Conservation (phyloP, 1,284 basidiomycete genomes). For the Trichosporon sp. region DNA sequence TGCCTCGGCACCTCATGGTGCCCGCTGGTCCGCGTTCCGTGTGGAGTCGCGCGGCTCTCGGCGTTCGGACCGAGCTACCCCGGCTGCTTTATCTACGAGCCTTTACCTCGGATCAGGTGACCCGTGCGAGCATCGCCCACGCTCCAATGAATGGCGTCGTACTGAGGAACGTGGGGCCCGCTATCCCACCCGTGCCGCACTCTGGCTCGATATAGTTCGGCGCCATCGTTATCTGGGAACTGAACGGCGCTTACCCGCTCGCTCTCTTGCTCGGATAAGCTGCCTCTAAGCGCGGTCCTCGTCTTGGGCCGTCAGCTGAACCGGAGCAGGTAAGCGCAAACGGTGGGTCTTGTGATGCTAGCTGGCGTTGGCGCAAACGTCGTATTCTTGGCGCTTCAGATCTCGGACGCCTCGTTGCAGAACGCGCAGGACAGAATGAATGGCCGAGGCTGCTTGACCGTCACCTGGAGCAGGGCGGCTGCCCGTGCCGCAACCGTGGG, state of each 20-base stretch:
- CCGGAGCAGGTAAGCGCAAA: background rate
- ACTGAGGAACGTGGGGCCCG: background rate
- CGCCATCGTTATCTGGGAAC: background rate
- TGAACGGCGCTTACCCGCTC: background rate
- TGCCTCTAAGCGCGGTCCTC: background rate
- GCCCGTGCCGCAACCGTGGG: background rate
- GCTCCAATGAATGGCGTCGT: background rate
- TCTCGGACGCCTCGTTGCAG: too few species aligned
- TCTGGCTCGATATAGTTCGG: background rate
- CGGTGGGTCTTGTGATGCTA: background rate
- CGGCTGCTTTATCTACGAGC: background rate
- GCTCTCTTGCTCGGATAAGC: background rate
- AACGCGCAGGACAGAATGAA: too few species aligned
- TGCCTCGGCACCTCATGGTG: background rate
- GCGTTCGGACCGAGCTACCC: background rate
- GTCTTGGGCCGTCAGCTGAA: background rate
- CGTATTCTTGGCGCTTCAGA: background rate
- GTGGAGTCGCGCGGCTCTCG: background rate
- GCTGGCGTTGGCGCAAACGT: background rate
- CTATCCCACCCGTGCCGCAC: background rate
- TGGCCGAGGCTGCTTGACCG: too few species aligned
- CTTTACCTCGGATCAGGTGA: background rate
- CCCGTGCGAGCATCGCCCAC: background rate
- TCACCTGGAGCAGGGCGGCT: too few species aligned
- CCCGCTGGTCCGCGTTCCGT: background rate